A percentile compares a stretch with the other conserved stretches of the same genome.
Conservation (phyloP, 2,329 filamentous ascomycete genomes). For the Colletotrichum sp. region DNA sequence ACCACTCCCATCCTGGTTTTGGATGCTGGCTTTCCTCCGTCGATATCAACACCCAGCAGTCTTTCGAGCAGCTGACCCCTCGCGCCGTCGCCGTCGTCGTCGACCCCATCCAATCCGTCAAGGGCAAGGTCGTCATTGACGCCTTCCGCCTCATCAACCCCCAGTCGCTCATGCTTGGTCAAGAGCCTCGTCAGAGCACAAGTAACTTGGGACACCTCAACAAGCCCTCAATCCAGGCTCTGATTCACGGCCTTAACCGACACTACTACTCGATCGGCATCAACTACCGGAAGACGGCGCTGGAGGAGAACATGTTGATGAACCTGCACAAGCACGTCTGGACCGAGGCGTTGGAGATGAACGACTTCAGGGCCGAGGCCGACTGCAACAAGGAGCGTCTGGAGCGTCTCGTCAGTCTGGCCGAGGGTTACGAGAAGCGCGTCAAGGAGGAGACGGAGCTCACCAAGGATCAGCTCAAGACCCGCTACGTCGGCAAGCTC, state of each 20-base stretch:
- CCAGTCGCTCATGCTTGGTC: conserved; percentile 95
- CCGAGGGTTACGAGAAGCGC: conserved; percentile 97
- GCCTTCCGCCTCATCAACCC: conserved; percentile 98
- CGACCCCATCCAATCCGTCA: conserved; percentile 98
- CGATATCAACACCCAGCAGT: conserved; percentile 99
- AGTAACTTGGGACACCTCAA: conserved; percentile 98
- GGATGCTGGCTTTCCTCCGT: conserved; percentile 99
- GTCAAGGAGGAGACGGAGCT: conserved; percentile 99
- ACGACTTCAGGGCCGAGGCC: conserved; percentile 88
- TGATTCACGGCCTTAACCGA: conserved; percentile 96
- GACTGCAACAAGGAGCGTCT: conserved; percentile 86
- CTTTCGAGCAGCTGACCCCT: conserved; percentile 98
- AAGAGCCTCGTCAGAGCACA: conserved; percentile 96
- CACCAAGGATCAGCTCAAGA: conserved; percentile 97
- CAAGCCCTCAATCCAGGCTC: conserved; percentile 98
- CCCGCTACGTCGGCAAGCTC: conserved; percentile 97
- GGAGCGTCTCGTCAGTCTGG: conserved; percentile 84
- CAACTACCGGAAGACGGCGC: conserved; percentile 95
- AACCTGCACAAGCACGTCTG: conserved; percentile 99
- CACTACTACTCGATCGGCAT: conserved; percentile 99
- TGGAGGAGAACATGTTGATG: conserved; percentile 99
- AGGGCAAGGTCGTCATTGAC: conserved; percentile 99
- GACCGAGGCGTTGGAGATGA: conserved; percentile 97
- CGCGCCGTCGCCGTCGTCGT: conserved; percentile 97
- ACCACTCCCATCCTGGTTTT: conserved; percentile 98